phyloP scores from a whole-genome alignment of 352 stramenopile species.

The Phytophthora pseudosyringae region DNA sequence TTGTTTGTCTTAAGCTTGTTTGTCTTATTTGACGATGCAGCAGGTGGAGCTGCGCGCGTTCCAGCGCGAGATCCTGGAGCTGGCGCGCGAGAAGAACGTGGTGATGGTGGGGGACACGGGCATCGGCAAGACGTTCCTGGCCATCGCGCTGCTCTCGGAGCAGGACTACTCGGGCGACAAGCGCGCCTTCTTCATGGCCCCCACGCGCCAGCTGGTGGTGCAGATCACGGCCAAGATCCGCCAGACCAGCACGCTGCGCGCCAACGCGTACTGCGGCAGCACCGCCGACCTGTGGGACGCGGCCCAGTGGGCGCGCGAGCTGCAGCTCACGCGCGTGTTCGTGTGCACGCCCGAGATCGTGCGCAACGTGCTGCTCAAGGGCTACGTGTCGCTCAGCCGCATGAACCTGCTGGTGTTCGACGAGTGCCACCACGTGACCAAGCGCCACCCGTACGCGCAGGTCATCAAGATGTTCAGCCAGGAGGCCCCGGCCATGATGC shows the following conservation, averaged over 20 bases:
- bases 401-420: constrained; percentile 92
- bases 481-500: constrained; percentile 38
- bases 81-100: constrained; percentile 76
- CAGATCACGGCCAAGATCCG: constrained; percentile 83
- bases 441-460: constrained; percentile 90
- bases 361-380: constrained; percentile 83
- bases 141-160: constrained; percentile 75
- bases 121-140: constrained; percentile 88
- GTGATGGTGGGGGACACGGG: constrained; percentile 86
- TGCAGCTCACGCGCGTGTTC: constrained; percentile 70
- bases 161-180: constrained; percentile 71
- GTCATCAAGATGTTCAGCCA: constrained; percentile 86
- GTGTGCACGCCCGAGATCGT: constrained; percentile 90
- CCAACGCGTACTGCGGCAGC: constrained; percentile 59
- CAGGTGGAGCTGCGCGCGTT: constrained; percentile 67
- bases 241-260: constrained; percentile 63
- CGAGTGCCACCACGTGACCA: constrained; percentile 91
- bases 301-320: constrained; percentile 61
- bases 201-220: constrained; percentile 81
- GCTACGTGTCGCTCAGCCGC: constrained; percentile 75
- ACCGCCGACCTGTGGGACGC: constrained; percentile 69
- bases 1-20: no score
- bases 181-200: constrained; percentile 84
- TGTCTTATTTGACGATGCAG: constrained; percentile 38
- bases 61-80: constrained; percentile 72